Conservation (phyloP, 768 basidiomycete genomes). For the Leucocoprinus leucothites region DNA sequence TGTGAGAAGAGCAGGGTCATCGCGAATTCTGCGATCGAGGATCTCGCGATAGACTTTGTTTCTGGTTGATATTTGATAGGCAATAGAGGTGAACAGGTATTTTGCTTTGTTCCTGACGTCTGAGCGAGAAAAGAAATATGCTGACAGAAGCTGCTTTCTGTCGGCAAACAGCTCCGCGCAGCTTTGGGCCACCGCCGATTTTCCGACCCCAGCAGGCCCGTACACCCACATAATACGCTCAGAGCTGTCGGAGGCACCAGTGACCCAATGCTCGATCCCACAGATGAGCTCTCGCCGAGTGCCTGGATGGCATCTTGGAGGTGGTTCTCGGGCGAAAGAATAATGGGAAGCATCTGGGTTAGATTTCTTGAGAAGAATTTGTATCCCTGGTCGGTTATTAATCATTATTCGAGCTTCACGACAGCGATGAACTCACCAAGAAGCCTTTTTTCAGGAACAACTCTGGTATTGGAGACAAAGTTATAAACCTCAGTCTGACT, state of each 20-base stretch:
- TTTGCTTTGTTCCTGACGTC: neutral
- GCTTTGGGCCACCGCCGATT: constrained; percentile 27
- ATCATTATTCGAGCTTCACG: neutral
- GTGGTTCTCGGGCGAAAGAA: constrained; percentile 15
- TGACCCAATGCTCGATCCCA: no score
- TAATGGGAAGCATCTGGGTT: neutral
- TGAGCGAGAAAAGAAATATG: constrained; percentile 20
- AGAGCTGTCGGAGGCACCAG: constrained; percentile 5
- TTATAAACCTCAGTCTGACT: no score
- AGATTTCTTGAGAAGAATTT: no score
- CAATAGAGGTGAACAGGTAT: constrained; percentile 18
- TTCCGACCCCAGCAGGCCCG: constrained; percentile 25
- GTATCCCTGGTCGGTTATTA: neutral
- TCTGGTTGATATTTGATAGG: constrained; percentile 17
- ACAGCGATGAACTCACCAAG: no score
- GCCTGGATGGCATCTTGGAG: constrained; percentile 18
- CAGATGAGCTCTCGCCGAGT: constrained; percentile 11
- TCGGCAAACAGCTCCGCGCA: constrained; percentile 18
- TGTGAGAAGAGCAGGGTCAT: neutral
- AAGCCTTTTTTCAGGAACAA: no score
- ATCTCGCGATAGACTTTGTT: neutral
- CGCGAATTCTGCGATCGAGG: constrained; percentile 9
- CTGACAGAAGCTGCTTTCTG: constrained; percentile 8
- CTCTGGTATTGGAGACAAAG: no score
- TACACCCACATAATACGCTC: constrained; percentile 17